phyloP scores from a whole-genome alignment of 192 early-diverging fungal genomes.

The Endogone sp. region DNA sequence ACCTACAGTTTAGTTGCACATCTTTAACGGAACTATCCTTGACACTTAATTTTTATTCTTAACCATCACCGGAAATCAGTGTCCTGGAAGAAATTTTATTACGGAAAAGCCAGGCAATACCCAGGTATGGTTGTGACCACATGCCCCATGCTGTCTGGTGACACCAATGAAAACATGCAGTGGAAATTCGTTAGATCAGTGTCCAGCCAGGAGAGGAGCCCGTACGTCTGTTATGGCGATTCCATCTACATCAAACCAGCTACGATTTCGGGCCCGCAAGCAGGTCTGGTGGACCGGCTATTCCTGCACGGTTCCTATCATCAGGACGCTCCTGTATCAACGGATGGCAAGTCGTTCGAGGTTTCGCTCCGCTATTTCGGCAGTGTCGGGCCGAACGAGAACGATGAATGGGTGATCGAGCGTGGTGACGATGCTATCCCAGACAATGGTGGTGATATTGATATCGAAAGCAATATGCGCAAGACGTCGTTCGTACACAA shows the following conservation, averaged over 20 bases:
- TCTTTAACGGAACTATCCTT: background rate
- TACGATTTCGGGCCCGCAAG: background rate
- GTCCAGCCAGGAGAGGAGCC: background rate
- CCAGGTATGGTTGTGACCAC: background rate
- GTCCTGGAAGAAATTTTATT: background rate
- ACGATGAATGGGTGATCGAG: background rate
- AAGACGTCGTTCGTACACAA: background rate
- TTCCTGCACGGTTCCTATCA: background rate
- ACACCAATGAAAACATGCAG: background rate
- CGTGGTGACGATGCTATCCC: background rate
- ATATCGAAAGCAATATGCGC: background rate
- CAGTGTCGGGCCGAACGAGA: background rate
- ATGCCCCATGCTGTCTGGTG: background rate
- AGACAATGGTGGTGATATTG: background rate
- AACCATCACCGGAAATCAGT: background rate
- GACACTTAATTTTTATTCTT: background rate
- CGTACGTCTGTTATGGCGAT: background rate
- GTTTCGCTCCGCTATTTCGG: background rate
- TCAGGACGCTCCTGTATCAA: background rate
- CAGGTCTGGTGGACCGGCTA: background rate
- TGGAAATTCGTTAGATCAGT: background rate
- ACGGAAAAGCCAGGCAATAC: background rate
- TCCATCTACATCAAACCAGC: background rate
- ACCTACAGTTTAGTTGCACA: background rate
- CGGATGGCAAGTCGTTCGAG: background rate